Percentiles rank a stretch among this genome's conserved stretches.
These are phyloP conservation scores for Silene uniflora DNA, from an alignment of 148 eudicot species.

Conservation along the genomic window DNA sequence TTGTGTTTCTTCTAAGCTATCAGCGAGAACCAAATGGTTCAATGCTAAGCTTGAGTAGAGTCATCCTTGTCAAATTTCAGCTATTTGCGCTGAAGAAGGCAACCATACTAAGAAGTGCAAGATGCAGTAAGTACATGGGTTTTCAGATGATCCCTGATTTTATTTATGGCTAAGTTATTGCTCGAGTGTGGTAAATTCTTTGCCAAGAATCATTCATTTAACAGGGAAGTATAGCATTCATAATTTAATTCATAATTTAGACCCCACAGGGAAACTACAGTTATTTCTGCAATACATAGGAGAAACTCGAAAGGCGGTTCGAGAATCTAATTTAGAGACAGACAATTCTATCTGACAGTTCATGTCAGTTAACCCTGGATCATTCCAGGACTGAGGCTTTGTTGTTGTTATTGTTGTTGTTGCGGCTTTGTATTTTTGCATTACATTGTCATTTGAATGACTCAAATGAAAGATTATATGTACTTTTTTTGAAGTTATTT, in stretches of 20 bases:
- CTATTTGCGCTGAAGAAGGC: not conserved
- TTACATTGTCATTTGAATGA: slow-evolving; percentile 3
- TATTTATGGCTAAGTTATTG: not conserved
- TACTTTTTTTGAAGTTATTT: too few relatives aligned
- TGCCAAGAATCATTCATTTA: not conserved
- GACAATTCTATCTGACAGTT: not conserved
- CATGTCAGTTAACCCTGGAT: not conserved
- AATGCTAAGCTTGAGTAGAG: slow-evolving; percentile 8
- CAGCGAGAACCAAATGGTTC: slow-evolving; percentile 7
- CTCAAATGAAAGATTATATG: not conserved
- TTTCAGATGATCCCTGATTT: not conserved
- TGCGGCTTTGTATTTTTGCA: not conserved
- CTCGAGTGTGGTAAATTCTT: not conserved
- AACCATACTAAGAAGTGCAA: not conserved
- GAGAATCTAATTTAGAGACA: not conserved
- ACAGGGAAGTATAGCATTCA: not conserved
- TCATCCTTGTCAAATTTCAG: not conserved
- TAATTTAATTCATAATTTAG: not conserved
- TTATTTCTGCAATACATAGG: not conserved
- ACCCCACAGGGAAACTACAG: not conserved
- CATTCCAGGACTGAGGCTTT: not conserved
- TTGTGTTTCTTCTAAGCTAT: slow-evolving; percentile 14
- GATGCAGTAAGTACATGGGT: not conserved
- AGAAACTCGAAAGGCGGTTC: not conserved
- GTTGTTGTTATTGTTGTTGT: not conserved